Conservation (phyloP, 345 rosid genomes). For the Eucalyptus erythrocorys region DNA sequence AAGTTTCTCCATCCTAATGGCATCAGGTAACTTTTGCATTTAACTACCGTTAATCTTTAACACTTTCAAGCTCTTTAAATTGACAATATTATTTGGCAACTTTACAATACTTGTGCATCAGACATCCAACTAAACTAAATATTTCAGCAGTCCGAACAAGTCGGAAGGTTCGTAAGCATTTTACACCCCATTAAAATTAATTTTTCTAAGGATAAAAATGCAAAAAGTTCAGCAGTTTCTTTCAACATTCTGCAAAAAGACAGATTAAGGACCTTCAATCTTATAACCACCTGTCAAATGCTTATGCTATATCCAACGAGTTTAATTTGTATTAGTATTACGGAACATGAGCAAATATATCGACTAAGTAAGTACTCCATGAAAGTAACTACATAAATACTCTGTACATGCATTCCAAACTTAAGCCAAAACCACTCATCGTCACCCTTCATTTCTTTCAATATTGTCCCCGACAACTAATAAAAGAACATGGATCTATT, state of each 20-base stretch:
- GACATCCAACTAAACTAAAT: neutral
- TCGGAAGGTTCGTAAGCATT: neutral
- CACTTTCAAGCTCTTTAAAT: neutral
- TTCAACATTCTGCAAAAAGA: no score
- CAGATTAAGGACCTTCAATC: fast-evolving
- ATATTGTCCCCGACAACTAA: no score
- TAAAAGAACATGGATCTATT: fast-evolving
- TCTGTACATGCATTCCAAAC: fast-evolving
- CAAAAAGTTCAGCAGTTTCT: no score
- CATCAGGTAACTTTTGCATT: neutral
- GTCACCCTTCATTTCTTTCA: no score
- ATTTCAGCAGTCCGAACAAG: neutral
- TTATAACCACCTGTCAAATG: no score
- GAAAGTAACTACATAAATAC: no score
- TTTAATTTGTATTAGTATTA: no score
- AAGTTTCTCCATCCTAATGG: neutral
- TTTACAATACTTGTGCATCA: fast-evolving
- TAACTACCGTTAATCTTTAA: neutral
- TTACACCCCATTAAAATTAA: neutral
- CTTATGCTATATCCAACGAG: no score
- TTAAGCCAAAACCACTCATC: no score
- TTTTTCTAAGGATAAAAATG: neutral
- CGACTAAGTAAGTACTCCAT: fast-evolving
- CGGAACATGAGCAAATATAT: fast-evolving
- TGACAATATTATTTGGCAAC: neutral